Evolutionary conservation across 371 early-diverging fungal species (phyloP).

Genomic region (Mucor sp.): DNA sequence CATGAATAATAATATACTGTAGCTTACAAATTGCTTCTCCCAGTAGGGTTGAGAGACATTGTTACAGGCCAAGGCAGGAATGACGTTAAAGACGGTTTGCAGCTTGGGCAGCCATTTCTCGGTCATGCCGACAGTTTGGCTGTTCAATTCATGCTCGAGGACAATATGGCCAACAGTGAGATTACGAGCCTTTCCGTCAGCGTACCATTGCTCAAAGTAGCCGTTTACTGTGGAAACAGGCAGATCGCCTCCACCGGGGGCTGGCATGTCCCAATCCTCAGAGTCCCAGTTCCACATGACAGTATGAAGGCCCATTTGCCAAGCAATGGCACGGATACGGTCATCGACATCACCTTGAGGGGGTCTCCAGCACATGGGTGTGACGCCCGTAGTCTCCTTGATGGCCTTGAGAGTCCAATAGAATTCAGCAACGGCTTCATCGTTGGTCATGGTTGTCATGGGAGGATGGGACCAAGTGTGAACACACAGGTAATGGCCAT

Average conservation of each 20-base stretch:
- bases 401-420: slow-evolving; percentile 51
- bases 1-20: too few relatives aligned
- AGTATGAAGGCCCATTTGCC: slow-evolving; percentile 47
- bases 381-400: slow-evolving; percentile 52
- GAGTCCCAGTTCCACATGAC: slow-evolving; percentile 44
- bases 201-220: slow-evolving; percentile 41
- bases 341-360: slow-evolving; percentile 57
- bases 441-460: slow-evolving; percentile 52
- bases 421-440: slow-evolving; percentile 58
- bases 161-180: slow-evolving; percentile 41
- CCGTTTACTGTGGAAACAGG: neutral
- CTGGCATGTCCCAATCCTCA: slow-evolving; percentile 28
- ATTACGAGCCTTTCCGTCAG: slow-evolving; percentile 28
- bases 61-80: slow-evolving; percentile 56
- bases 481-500: slow-evolving; percentile 45
- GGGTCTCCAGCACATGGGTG: slow-evolving; percentile 55
- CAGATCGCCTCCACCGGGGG: slow-evolving; percentile 21
- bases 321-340: slow-evolving; percentile 50
- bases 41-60: slow-evolving; percentile 50
- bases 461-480: slow-evolving; percentile 62
- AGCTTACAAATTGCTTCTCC: too few relatives aligned
- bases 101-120: slow-evolving; percentile 48
- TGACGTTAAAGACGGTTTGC: slow-evolving; percentile 40
- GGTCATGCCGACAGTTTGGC: slow-evolving; percentile 45
- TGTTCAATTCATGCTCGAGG: slow-evolving; percentile 56